Base-by-base conservation (phyloP, 768 basidiomycete genomes). In the Serendipita indica region DNA sequence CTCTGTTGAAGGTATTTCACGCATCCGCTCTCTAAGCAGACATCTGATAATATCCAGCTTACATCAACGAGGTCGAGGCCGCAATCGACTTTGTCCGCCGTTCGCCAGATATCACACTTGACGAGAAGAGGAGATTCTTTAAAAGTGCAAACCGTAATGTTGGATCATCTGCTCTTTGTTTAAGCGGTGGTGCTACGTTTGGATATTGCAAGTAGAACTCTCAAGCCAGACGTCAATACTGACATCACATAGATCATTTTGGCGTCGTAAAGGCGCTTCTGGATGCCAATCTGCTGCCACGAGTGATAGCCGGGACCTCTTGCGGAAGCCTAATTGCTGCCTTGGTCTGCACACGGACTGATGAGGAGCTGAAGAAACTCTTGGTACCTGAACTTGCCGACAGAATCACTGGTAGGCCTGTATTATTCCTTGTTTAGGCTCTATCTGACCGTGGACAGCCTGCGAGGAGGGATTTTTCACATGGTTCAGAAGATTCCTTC, bases 131-230 rank as follows among this genome's bases (percentile, higher is more conserved):
- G 63, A 78, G 83, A 7, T 97, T 99, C 68, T 98, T 96, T 74
- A 86, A 86, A 67, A 83, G 79, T 62, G 80, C 84, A 43, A 91
- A 89, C 67, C 84, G 86, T 49, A 93, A 96, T 71, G 76, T 93
- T 10, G 94, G 94, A 22, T 81, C 86, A 2, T 86, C 88, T 37
- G 94, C 96, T 0, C 72, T 99, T 3, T 98, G 94, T 69, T 77
- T 99, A 10, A 91, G 88, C n/a, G 96, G 96, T 14, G 94, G 96
- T 3, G 96, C 89, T 5, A 83, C 85, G 0, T 94, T 97, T 67
- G 92, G 91, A 6, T 96, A 94, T 68, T 97, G 90, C 84, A 70
- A 66, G 81, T 64, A 57, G 20, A 22, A 33, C 45, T n/a, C 46
- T 34, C 39, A 22, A 39, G 7, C 14, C 34, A 27, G 18, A 35